Base-by-base conservation (phyloP, 768 basidiomycete genomes). In the Leccinum subgranulosum region DNA sequence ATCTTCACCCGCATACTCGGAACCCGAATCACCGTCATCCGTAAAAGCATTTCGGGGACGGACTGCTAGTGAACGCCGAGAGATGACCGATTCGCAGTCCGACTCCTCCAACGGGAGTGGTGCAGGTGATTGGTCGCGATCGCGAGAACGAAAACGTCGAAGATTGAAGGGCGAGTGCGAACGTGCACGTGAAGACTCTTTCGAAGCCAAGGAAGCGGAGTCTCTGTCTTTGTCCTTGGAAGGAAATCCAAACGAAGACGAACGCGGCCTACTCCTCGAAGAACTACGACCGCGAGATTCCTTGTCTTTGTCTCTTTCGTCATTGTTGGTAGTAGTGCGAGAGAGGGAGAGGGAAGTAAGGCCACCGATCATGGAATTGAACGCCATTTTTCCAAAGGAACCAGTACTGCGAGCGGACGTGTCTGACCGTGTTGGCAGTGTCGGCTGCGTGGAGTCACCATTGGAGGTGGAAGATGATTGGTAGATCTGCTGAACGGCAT, bases 141-240 rank as follows among this genome's bases (percentile, higher is more conserved):
- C 79, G 52, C 82, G 76, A 9, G 81, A 75, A 59, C 88, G 81
- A 56, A 84, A 81, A 33, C 89, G 80, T 45, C 90, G 80, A 56
- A 92, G 81, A 45, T 77, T 77, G 70, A 97, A 96, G 43, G 94
- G 90, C 2, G 92, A 92, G 64, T 86, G 79, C 48, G 90, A 88
- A 39, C 92, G 85, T 14, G 88, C 80, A 56, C 88, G 87, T 11
- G 79, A 77, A 4, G 73, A 72, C 49, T 80, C 82, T 51, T 79
- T 79, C n/a, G 82, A 80, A 21, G 64, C 61, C 41, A 70, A 60
- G 21, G 81, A 80, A 47, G 73, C 67, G 71, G 36, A 70, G 27
- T 68, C 70, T 31, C 66, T 72, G 23, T 65, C 64, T 11, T 73
- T 71, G 17, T 73, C 70, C 39, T 74, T 75, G 4, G 63, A 23